Percentiles rank a stretch among this genome's conserved stretches.
phyloP scores from a whole-genome alignment of 1,284 basidiomycete species.

The Puccinia hordei region DNA sequence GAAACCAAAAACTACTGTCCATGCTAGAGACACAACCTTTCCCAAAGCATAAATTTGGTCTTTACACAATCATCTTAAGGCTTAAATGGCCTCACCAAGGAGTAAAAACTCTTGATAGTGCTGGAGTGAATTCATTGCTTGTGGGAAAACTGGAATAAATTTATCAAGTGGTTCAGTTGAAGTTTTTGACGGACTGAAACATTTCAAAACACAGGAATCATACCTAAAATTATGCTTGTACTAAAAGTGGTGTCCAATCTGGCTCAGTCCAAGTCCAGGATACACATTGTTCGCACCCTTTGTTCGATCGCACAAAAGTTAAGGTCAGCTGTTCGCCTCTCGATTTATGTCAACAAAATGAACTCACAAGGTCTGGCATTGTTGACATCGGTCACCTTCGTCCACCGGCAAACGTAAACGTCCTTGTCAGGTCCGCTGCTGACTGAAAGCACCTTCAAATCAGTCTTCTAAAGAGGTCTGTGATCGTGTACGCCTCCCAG shows the following conservation, averaged over 20 bases:
- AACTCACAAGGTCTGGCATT: constrained; percentile 6
- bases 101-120: no score
- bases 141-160: no score
- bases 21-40: no score
- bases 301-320: background rate
- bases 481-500: background rate
- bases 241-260: constrained; percentile 5
- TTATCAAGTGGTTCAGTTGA: background rate
- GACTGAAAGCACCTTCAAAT: background rate
- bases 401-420: background rate
- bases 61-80: no score
- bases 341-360: background rate
- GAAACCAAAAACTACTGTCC: no score
- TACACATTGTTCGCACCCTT: background rate
- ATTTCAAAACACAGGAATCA: background rate
- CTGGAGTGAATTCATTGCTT: no score
- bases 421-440: background rate
- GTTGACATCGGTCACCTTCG: background rate
- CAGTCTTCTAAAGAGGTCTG: background rate
- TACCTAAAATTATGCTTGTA: background rate
- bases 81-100: no score
- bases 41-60: no score
- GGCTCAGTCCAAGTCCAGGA: background rate
- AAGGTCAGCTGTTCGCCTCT: background rate
- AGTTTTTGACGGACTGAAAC: background rate